A percentile compares a stretch with the other conserved stretches of the same genome.
phyloP scores from a whole-genome alignment of 169 alveolate genomes.

The Eimeria praecox region DNA sequence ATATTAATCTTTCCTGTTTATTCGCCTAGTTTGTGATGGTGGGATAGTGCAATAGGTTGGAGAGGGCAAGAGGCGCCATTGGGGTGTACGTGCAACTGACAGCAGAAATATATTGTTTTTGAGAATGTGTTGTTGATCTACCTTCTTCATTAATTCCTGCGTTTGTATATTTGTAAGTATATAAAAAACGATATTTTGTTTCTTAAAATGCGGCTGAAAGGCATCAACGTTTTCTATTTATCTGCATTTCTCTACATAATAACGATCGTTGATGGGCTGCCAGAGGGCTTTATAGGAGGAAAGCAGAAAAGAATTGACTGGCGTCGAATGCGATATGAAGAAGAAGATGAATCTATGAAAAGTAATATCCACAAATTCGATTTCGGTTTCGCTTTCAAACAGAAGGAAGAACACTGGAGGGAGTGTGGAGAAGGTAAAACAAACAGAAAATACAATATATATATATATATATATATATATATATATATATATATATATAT shows the following conservation, averaged over 20 bases:
- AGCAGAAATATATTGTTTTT: too few species aligned
- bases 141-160: too few species aligned
- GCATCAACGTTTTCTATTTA: neutral
- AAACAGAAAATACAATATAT: neutral
- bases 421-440: conserved; percentile 72
- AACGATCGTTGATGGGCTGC: too few species aligned
- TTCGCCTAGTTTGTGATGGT: too few species aligned
- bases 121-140: too few species aligned
- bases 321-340: neutral
- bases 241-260: too few species aligned
- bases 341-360: too few species aligned
- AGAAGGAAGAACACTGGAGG: conserved; percentile 38
- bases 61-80: too few species aligned
- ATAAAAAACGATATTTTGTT: too few species aligned
- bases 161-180: too few species aligned
- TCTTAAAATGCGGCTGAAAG: neutral
- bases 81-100: neutral
- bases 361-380: neutral
- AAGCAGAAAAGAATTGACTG: neutral
- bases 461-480: neutral
- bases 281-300: too few species aligned
- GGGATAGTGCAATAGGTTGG: too few species aligned
- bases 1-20: neutral
- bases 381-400: neutral
- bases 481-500: neutral